Conservation (phyloP, 2,329 filamentous ascomycete genomes). For the Microdochium trichocladiopsis region DNA sequence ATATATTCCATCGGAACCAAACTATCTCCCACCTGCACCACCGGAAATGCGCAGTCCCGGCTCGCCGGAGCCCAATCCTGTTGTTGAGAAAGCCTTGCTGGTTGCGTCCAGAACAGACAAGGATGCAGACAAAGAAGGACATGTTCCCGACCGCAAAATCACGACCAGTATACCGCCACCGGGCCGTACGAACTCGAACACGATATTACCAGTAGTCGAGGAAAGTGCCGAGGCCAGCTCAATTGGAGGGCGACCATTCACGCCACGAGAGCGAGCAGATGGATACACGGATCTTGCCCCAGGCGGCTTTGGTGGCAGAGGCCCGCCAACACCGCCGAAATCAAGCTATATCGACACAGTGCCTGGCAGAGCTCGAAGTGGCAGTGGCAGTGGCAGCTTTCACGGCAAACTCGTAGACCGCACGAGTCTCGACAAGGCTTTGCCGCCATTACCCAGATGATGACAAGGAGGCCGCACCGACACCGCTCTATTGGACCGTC, state of each 20-base stretch:
- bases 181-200: conserved; percentile 18
- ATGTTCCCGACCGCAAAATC: conserved; percentile 21
- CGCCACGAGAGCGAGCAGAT: conserved; percentile 24
- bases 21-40: conserved; percentile 21
- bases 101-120: conserved; percentile 20
- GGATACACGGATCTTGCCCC: conserved; percentile 23
- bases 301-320: conserved; percentile 20
- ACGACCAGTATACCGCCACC: conserved; percentile 15
- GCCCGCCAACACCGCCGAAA: conserved; percentile 42
- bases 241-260: conserved; percentile 21
- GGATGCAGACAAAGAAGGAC: conserved; percentile 19
- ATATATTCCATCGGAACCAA: conserved; percentile 13
- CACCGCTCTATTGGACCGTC: no score
- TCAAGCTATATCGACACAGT: conserved; percentile 33
- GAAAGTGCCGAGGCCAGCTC: conserved; percentile 77
- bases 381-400: conserved; percentile 12
- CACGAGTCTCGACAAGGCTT: conserved; percentile 52
- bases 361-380: conserved; percentile 25
- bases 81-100: conserved; percentile 18
- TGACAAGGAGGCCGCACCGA: not conserved
- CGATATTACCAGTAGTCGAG: conserved; percentile 73
- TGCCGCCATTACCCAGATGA: conserved; percentile 45
- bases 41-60: conserved; percentile 20
- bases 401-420: conserved; percentile 32
- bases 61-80: conserved; percentile 21